Conservation (phyloP, 306 rosid genomes). For the Rosa rugosa region DNA sequence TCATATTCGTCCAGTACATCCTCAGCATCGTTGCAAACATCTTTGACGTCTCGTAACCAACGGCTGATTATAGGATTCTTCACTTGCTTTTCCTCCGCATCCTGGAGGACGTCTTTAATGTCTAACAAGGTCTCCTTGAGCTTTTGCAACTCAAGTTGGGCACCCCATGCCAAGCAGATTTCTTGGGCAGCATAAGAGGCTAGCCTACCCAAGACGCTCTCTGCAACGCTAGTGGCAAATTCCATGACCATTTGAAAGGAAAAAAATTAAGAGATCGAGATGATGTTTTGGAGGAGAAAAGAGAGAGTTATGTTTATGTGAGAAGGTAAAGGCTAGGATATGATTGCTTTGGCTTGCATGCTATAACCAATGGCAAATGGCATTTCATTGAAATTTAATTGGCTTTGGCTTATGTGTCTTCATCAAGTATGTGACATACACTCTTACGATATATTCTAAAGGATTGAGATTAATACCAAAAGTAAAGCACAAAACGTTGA, state of each 20-base stretch:
- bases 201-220: neutral
- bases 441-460: too few species aligned
- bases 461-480: too few species aligned
- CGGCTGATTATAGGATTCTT: neutral
- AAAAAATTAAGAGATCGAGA: too few species aligned
- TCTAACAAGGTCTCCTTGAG: neutral
- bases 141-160: neutral
- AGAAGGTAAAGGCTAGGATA: neutral
- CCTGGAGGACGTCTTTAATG: neutral
- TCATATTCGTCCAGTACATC: conserved; percentile 11
- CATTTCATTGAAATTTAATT: too few species aligned
- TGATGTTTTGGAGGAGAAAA: too few species aligned
- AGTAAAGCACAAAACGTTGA: too few species aligned
- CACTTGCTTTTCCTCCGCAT: conserved; percentile 7
- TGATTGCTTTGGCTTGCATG: too few species aligned
- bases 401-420: too few species aligned
- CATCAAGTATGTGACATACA: too few species aligned
- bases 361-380: too few species aligned
- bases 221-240: neutral
- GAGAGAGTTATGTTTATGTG: neutral
- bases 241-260: neutral
- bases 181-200: neutral
- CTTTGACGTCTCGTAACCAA: conserved; percentile 3
- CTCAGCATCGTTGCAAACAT: neutral
- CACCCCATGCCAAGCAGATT: neutral